These are phyloP conservation scores for Cucurbita pepo DNA, from an alignment of 306 rosid species.

Conservation along the genomic window DNA sequence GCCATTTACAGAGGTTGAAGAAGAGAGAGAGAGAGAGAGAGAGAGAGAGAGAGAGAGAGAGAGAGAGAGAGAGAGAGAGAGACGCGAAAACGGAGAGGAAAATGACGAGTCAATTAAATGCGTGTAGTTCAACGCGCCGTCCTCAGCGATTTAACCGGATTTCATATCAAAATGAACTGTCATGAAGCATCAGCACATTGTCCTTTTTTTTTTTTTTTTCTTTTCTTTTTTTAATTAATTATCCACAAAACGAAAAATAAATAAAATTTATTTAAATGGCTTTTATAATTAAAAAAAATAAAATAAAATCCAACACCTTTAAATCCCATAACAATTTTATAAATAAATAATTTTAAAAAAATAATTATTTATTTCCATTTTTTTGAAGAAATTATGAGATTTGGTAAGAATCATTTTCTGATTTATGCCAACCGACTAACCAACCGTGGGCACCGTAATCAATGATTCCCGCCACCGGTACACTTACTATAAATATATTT, in stretches of 20 bases:
- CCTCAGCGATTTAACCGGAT: background rate
- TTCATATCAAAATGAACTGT: background rate
- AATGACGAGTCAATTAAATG: background rate
- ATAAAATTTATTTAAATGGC: no score
- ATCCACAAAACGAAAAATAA: background rate
- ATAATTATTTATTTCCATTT: no score
- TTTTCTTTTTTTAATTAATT: background rate
- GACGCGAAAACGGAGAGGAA: background rate
- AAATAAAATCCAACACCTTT: no score
- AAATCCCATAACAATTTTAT: no score
- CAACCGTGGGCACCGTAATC: background rate
- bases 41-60: background rate
- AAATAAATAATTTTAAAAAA: no score
- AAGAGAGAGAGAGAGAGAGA: background rate
- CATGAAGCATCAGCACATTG: background rate
- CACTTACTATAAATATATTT: no score
- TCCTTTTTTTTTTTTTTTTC: background rate
- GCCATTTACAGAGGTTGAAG: background rate
- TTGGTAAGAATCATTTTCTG: no score
- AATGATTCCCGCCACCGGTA: no score
- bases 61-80: background rate
- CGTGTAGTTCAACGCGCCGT: background rate
- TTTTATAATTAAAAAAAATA: no score
- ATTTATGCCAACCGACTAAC: no score
- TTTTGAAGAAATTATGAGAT: no score